These are phyloP conservation scores for Candida maltosa DNA, from an alignment of 805 yeast species.

Conservation along the genomic window DNA sequence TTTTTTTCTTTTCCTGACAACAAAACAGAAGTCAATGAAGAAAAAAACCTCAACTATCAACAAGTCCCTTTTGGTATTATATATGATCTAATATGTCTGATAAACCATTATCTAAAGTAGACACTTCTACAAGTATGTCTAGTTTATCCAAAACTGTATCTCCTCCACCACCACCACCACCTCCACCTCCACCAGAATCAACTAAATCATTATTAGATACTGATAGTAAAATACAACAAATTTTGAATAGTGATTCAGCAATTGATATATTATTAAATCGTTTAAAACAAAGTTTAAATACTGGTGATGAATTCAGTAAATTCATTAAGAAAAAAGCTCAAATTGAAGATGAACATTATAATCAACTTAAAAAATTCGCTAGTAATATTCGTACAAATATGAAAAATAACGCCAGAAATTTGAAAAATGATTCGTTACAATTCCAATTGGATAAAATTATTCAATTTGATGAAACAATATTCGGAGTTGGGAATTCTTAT, in stretches of 20 bases:
- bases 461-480: slow-evolving; percentile 72
- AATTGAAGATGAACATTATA: slow-evolving; percentile 74
- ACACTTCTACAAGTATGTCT: too few species aligned
- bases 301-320: slow-evolving; percentile 82
- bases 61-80: too few species aligned
- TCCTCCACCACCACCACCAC: neutral
- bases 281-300: slow-evolving; percentile 72
- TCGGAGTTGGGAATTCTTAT: slow-evolving; percentile 68
- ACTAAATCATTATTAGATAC: slow-evolving; percentile 28
- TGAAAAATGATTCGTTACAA: slow-evolving; percentile 66
- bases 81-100: too few species aligned
- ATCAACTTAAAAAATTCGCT: slow-evolving; percentile 70
- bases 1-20: too few species aligned
- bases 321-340: slow-evolving; percentile 75
- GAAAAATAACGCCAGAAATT: slow-evolving; percentile 34
- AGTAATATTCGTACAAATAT: slow-evolving; percentile 49
- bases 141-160: too few species aligned
- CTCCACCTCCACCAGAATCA: too few species aligned
- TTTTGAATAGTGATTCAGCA: slow-evolving; percentile 70
- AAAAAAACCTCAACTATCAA: too few species aligned
- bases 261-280: slow-evolving; percentile 69
- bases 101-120: too few species aligned
- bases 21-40: too few species aligned
- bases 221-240: slow-evolving; percentile 42
- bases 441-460: slow-evolving; percentile 64